phyloP scores from a whole-genome alignment of 2,329 filamentous ascomycete species.

The Aspergillus fumigatiaffinis region DNA sequence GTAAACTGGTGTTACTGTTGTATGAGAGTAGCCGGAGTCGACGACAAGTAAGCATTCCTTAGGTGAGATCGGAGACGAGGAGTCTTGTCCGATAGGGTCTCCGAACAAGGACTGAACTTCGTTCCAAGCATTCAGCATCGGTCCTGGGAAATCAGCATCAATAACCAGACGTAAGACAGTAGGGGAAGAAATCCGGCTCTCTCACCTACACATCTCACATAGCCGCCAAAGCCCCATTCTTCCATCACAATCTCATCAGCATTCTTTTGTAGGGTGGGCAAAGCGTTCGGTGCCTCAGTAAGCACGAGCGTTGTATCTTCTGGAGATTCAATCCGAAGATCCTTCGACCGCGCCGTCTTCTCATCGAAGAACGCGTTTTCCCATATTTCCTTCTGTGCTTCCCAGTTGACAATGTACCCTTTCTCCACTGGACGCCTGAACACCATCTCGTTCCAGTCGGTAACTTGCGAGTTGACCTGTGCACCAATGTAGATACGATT shows the following conservation, averaged over 20 bases:
- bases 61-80: conserved; percentile 46
- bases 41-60: conserved; percentile 82
- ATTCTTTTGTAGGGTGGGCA: conserved; percentile 77
- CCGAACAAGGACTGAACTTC: conserved; percentile 68
- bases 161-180: background rate
- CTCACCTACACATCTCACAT: conserved; percentile 69
- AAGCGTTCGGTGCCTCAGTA: conserved; percentile 78
- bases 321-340: conserved; percentile 53
- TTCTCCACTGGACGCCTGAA: conserved; percentile 91
- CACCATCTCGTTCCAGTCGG: conserved; percentile 81
- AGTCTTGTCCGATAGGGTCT: conserved; percentile 47
- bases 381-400: conserved; percentile 93
- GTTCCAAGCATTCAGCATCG: conserved; percentile 77
- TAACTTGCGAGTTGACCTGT: conserved; percentile 67
- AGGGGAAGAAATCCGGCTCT: conserved; percentile 22
- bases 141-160: conserved; percentile 45
- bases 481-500: conserved; percentile 75
- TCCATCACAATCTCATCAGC: conserved; percentile 97
- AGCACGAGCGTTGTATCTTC: conserved; percentile 78
- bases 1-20: conserved; percentile 82
- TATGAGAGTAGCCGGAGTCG: conserved; percentile 90
- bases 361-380: conserved; percentile 78
- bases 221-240: conserved; percentile 88
- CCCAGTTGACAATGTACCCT: conserved; percentile 95
- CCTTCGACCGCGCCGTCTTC: conserved; percentile 55